Percentiles rank a stretch among this genome's conserved stretches.
phyloP scores from a whole-genome alignment of 2,329 filamentous ascomycete genomes.

The Aspergillus tamarii region DNA sequence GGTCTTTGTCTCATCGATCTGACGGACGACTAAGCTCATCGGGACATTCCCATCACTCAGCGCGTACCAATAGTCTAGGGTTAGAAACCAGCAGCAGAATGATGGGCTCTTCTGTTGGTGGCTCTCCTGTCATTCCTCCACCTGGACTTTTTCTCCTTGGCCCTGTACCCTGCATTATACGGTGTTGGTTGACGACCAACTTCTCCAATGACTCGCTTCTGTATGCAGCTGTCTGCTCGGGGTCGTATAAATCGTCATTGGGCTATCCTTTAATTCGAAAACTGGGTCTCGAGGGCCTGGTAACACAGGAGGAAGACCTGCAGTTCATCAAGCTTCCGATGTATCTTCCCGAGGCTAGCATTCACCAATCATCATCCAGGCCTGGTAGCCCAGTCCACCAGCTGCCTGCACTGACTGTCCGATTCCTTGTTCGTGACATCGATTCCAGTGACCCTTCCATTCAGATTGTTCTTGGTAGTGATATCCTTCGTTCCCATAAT shows the following conservation, averaged over 20 bases:
- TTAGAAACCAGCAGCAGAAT: constrained; percentile 71
- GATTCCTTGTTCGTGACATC: constrained; percentile 71
- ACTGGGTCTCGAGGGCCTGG: constrained; percentile 69
- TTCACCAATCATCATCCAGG: constrained; percentile 71
- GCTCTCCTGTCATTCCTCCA: constrained; percentile 75
- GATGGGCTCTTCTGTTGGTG: constrained; percentile 64
- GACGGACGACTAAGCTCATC: constrained; percentile 93
- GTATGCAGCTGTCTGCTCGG: constrained; percentile 90
- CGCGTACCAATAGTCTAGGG: constrained; percentile 84
- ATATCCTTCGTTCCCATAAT: constrained; percentile 80
- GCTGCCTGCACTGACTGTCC: constrained; percentile 77
- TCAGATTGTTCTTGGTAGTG: constrained; percentile 87
- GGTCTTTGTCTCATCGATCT: constrained; percentile 90
- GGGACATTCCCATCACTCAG: constrained; percentile 77
- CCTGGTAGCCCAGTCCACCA: constrained; percentile 74
- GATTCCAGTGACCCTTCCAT: constrained; percentile 61
- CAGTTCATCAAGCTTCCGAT: constrained; percentile 76
- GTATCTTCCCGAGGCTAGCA: constrained; percentile 87
- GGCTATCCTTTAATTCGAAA: constrained; percentile 74
- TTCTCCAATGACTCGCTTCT: constrained; percentile 88
- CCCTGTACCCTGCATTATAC: constrained; percentile 88
- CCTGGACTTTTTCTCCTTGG: constrained; percentile 84
- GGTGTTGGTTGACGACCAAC: constrained; percentile 89
- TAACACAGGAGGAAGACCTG: constrained; percentile 67
- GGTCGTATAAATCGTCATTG: constrained; percentile 84